Evolutionary conservation across 257 asterid genomes (phyloP).

Genomic region (Dorcoceras hygrometricum): DNA sequence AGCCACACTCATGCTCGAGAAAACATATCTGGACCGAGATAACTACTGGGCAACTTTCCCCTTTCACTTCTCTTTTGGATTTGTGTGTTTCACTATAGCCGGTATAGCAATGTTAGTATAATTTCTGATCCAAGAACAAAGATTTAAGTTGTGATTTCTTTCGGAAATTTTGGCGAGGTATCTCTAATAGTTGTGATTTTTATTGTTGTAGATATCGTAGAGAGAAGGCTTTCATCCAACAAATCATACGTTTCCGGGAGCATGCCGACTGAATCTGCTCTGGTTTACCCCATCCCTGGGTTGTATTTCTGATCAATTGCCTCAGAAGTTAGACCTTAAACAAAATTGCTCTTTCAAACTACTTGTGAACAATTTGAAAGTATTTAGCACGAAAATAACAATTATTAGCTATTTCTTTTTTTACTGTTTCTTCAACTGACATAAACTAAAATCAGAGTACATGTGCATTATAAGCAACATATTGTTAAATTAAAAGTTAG

Average conservation of each 20-base stretch:
- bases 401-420: too few species aligned
- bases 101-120: constrained; percentile 64
- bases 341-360: too few species aligned
- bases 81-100: constrained; percentile 47
- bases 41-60: constrained; percentile 74
- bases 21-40: constrained; percentile 57
- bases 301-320: too few species aligned
- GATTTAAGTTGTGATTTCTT: neutral
- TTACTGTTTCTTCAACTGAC: too few species aligned
- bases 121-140: neutral
- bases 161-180: neutral
- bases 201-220: constrained; percentile 47
- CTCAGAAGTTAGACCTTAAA: too few species aligned
- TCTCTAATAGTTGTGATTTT: neutral
- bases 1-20: constrained; percentile 62
- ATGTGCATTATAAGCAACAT: too few species aligned
- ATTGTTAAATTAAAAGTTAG: too few species aligned
- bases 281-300: too few species aligned
- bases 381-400: too few species aligned
- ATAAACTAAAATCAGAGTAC: too few species aligned
- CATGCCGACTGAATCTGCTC: constrained; percentile 61
- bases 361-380: too few species aligned
- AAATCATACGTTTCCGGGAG: constrained; percentile 60
- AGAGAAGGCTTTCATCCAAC: constrained; percentile 69
- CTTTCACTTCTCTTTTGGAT: constrained; percentile 66